phyloP scores from a whole-genome alignment of 2,329 filamentous ascomycete genomes.

The Ophiostoma sp. region DNA sequence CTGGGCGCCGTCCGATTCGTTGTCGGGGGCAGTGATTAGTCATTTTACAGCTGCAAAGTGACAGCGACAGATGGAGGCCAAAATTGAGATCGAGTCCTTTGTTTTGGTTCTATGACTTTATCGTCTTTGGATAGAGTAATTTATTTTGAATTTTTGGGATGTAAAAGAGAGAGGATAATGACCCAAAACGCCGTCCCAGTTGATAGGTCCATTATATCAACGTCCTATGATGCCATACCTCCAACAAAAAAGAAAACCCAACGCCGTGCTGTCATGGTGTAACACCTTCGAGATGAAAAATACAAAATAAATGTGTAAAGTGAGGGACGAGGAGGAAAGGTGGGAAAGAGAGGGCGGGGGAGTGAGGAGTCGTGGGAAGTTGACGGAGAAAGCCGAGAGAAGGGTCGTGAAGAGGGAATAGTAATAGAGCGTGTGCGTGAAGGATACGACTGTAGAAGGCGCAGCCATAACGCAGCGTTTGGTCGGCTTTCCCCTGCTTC shows the following conservation, averaged over 20 bases:
- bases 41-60: background rate
- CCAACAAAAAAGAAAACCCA: background rate
- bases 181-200: background rate
- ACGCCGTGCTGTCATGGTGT: slow-evolving; percentile 8
- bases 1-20: background rate
- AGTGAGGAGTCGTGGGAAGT: background rate
- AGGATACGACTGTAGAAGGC: background rate
- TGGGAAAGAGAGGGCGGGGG: background rate
- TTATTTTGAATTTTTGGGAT: background rate
- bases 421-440: background rate
- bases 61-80: background rate
- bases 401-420: background rate
- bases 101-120: background rate
- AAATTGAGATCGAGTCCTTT: background rate
- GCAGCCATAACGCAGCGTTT: background rate
- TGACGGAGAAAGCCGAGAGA: background rate
- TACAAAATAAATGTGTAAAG: background rate
- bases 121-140: background rate
- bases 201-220: background rate
- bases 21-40: background rate
- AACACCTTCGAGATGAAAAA: background rate
- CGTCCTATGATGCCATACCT: background rate
- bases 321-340: background rate
- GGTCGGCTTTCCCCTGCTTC: background rate
- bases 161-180: background rate